Conservation (phyloP, 1,139 yeast genomes). For the Trichomonascaceae sp. region DNA sequence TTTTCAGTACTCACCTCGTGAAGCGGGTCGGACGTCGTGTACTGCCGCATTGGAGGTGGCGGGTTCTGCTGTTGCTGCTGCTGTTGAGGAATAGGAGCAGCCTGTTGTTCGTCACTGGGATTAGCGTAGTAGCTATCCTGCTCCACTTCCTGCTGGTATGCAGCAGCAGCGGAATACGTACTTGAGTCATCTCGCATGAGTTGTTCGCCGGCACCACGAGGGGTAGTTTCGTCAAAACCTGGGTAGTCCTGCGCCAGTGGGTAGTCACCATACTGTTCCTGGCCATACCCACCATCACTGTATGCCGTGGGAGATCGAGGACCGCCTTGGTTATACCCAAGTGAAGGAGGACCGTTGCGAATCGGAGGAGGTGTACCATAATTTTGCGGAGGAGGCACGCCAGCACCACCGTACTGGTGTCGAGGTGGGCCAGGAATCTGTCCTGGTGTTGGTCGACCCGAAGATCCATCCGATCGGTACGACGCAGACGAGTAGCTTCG, state of each 20-base stretch:
- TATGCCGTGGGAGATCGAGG: not conserved
- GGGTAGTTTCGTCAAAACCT: not conserved
- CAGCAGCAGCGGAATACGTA: not conserved
- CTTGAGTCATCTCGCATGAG: not conserved
- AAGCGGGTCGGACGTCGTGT: conserved; percentile 8
- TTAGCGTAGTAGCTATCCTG: not conserved
- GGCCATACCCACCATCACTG: not conserved
- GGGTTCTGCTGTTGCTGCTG: not conserved
- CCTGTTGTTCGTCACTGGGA: not conserved
- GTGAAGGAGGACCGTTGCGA: no score
- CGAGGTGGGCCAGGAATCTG: no score
- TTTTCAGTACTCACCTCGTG: conserved; percentile 7
- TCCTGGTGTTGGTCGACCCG: conserved; percentile 1
- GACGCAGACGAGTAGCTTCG: conserved; percentile 5
- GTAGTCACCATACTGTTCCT: not conserved
- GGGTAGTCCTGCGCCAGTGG: not conserved
- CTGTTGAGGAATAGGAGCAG: not conserved
- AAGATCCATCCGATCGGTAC: conserved; percentile 3
- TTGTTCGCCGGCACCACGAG: not conserved
- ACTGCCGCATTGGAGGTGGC: conserved; percentile 20
- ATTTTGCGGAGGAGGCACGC: no score
- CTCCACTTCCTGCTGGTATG: not conserved
- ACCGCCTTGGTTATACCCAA: not conserved
- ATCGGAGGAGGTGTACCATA: no score
- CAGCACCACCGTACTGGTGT: no score